Conservation (phyloP, 225 moss, liverwort and hornwort species). For the Lunularia cruciata region DNA sequence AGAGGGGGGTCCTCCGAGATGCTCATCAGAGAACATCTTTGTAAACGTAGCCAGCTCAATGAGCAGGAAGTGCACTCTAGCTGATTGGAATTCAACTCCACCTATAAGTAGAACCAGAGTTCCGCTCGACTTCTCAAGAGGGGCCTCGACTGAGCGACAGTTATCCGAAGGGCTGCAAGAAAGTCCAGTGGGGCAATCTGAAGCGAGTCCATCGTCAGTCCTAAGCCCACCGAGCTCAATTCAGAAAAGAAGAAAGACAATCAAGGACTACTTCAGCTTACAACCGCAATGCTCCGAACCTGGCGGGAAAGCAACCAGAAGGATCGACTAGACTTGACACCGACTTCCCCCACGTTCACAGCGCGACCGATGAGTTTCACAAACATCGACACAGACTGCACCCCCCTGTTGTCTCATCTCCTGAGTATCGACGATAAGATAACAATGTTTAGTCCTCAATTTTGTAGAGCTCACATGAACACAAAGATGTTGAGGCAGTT, state of each 20-base stretch:
- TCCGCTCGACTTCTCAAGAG: background rate
- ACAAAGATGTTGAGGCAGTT: too few relatives aligned
- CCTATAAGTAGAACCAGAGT: slow-evolving; percentile 18
- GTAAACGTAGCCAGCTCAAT: background rate
- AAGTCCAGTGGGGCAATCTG: slow-evolving; percentile 11
- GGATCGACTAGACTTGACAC: background rate
- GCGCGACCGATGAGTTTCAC: too few relatives aligned
- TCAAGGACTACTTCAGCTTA: slow-evolving; percentile 37
- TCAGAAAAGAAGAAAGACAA: slow-evolving; percentile 39
- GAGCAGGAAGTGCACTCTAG: background rate
- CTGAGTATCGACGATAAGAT: too few relatives aligned
- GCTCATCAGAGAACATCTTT: background rate
- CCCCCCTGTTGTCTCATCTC: too few relatives aligned
- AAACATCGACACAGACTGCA: too few relatives aligned
- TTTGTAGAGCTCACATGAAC: too few relatives aligned
- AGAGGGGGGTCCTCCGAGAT: background rate
- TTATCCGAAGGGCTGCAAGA: slow-evolving; percentile 2
- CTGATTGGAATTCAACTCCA: slow-evolving; percentile 22
- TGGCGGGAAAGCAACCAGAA: background rate
- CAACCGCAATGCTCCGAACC: slow-evolving; percentile 9
- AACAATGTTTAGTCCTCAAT: too few relatives aligned
- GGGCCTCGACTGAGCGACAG: background rate
- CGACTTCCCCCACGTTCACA: background rate
- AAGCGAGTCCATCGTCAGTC: slow-evolving; percentile 40
- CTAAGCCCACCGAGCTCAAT: slow-evolving; percentile 38